These are phyloP conservation scores for Mariannaea sp. DNA, from an alignment of 2,329 filamentous ascomycete species.

Conservation along the genomic window DNA sequence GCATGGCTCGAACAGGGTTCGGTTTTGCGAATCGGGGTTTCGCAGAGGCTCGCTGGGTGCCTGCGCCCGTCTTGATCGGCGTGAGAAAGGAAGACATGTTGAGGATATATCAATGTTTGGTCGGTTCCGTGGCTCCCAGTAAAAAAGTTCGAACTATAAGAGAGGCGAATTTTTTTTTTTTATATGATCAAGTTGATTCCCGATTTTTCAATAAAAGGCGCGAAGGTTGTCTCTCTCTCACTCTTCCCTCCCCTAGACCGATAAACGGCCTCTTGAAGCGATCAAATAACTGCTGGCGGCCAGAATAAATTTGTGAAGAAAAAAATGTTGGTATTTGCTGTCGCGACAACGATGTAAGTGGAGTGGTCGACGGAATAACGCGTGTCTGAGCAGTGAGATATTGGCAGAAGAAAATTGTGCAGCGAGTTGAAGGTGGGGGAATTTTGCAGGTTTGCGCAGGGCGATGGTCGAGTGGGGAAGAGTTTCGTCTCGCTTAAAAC, in stretches of 20 bases:
- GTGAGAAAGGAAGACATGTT: constrained; percentile 56
- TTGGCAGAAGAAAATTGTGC: constrained; percentile 33
- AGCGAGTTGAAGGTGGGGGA: constrained; percentile 30
- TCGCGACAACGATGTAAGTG: constrained; percentile 9
- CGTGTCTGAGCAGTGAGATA: constrained; percentile 24
- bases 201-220: not conserved
- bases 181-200: no score
- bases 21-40: constrained; percentile 51
- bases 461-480: constrained; percentile 42
- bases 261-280: constrained; percentile 16
- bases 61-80: constrained; percentile 44
- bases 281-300: constrained; percentile 3
- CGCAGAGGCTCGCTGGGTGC: constrained; percentile 32
- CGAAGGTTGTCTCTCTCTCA: not conserved
- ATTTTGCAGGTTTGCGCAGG: constrained; percentile 19
- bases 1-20: constrained; percentile 57
- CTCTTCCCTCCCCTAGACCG: constrained; percentile 27
- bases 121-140: no score
- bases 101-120: not conserved
- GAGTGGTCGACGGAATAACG: constrained; percentile 14
- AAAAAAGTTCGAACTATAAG: not conserved
- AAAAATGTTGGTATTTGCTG: not conserved
- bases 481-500: constrained; percentile 23
- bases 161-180: constrained; percentile 9
- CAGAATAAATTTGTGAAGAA: not conserved